These are phyloP conservation scores for Annulohypoxylon moriforme DNA, from an alignment of 495 filamentous ascomycete species.

Conservation along the genomic window DNA sequence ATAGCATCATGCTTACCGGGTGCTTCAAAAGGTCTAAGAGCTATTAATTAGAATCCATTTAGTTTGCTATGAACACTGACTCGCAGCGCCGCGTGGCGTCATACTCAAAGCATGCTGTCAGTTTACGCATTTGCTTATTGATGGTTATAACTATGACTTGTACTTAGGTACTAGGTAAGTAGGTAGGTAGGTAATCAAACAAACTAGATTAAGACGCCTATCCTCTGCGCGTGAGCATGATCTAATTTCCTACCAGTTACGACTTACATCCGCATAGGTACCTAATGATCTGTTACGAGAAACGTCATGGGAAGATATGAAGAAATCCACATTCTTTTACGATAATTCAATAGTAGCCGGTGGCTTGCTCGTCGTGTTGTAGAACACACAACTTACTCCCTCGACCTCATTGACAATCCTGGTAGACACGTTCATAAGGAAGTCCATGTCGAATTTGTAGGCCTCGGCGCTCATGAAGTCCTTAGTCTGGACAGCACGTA, in stretches of 20 bases:
- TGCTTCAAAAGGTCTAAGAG: too few species aligned
- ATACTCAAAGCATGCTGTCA: too few species aligned
- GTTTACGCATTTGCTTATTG: too few species aligned
- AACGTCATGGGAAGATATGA: background rate
- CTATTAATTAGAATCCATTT: too few species aligned
- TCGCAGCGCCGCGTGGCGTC: too few species aligned
- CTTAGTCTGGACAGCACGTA: slow-evolving; percentile 79
- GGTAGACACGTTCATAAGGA: slow-evolving; percentile 74
- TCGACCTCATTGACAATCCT: slow-evolving; percentile 88
- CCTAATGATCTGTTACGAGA: background rate
- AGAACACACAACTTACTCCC: slow-evolving; percentile 69
- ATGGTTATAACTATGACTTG: too few species aligned
- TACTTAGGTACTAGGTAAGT: too few species aligned
- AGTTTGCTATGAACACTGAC: too few species aligned
- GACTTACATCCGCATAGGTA: background rate
- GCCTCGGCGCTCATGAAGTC: slow-evolving; percentile 83
- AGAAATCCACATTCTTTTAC: slow-evolving; percentile 50
- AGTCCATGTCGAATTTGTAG: slow-evolving; percentile 72
- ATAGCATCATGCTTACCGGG: too few species aligned
- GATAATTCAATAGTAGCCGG: slow-evolving; percentile 84
- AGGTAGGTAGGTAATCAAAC: background rate
- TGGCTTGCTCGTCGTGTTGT: slow-evolving; percentile 80
- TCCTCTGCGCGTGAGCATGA: background rate
- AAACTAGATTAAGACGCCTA: background rate
- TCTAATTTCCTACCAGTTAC: background rate